These are phyloP conservation scores for Talaromyces proteolyticus DNA, from an alignment of 495 filamentous ascomycete genomes.

Conservation along the genomic window DNA sequence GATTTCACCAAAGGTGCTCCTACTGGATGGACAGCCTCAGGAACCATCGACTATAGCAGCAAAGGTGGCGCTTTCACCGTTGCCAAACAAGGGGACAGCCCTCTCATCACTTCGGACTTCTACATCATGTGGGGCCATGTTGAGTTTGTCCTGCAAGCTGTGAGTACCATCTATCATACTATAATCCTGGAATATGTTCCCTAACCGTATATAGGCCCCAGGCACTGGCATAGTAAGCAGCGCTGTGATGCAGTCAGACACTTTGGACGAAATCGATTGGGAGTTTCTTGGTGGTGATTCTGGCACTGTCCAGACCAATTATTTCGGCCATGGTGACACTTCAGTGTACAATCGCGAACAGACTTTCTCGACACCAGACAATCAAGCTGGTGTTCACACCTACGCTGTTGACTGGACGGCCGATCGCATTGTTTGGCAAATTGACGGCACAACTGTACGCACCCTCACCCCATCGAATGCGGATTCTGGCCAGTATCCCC, in stretches of 20 bases:
- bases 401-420: constrained; percentile 83
- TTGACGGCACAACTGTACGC: constrained; percentile 64
- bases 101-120: constrained; percentile 69
- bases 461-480: constrained; percentile 60
- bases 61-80: constrained; percentile 86
- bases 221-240: constrained; percentile 66
- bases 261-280: constrained; percentile 88
- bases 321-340: constrained; percentile 80
- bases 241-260: constrained; percentile 76
- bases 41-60: constrained; percentile 61
- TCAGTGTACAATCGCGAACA: constrained; percentile 57
- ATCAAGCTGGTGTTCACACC: constrained; percentile 62
- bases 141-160: constrained; percentile 52
- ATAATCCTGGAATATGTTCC: no score
- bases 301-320: constrained; percentile 67
- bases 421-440: constrained; percentile 61
- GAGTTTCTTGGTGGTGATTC: constrained; percentile 70
- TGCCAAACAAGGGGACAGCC: constrained; percentile 72
- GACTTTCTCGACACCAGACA: constrained; percentile 44
- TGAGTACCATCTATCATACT: no score
- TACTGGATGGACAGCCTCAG: constrained; percentile 61
- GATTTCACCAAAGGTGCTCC: constrained; percentile 72
- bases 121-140: constrained; percentile 70
- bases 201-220: no score
- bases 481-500: constrained; percentile 65